phyloP scores from a whole-genome alignment of 2,329 filamentous ascomycete species.

The Curvularia sp. region DNA sequence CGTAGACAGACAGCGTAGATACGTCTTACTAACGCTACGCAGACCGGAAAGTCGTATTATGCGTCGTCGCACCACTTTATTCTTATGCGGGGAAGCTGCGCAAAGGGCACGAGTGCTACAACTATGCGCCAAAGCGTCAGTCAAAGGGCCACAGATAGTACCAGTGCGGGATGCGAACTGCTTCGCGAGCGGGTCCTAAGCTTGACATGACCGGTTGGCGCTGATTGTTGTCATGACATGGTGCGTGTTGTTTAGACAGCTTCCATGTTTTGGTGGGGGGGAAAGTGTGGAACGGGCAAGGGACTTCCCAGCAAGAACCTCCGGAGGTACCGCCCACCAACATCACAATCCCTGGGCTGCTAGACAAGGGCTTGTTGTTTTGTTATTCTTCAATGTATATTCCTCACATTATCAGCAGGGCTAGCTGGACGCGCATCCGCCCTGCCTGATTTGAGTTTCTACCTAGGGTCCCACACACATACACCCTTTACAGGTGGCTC shows the following conservation, averaged over 20 bases:
- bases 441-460: background rate
- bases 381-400: constrained; percentile 1
- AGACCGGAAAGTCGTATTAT: constrained; percentile 5
- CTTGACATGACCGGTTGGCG: constrained; percentile 24
- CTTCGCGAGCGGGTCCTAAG: constrained; percentile 19
- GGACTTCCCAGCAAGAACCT: constrained; percentile 18
- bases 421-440: background rate
- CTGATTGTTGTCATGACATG: constrained; percentile 31
- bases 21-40: constrained; percentile 2
- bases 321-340: constrained; percentile 5
- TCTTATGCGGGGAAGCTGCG: constrained; percentile 35
- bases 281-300: constrained; percentile 19
- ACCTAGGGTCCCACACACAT: background rate
- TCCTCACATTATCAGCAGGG: constrained; percentile 4
- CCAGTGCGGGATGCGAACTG: constrained; percentile 19
- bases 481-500: constrained; percentile 40
- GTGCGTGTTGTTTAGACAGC: constrained; percentile 32
- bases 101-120: constrained; percentile 7
- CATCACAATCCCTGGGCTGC: background rate
- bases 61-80: constrained; percentile 13
- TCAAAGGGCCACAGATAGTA: constrained; percentile 25
- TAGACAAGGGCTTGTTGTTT: background rate
- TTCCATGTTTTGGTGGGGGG: constrained; percentile 22
- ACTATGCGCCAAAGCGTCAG: constrained; percentile 15
- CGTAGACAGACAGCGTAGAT: background rate